Base-by-base conservation (phyloP, 352 stramenopile genomes). In the Phytophthora capsici region DNA sequence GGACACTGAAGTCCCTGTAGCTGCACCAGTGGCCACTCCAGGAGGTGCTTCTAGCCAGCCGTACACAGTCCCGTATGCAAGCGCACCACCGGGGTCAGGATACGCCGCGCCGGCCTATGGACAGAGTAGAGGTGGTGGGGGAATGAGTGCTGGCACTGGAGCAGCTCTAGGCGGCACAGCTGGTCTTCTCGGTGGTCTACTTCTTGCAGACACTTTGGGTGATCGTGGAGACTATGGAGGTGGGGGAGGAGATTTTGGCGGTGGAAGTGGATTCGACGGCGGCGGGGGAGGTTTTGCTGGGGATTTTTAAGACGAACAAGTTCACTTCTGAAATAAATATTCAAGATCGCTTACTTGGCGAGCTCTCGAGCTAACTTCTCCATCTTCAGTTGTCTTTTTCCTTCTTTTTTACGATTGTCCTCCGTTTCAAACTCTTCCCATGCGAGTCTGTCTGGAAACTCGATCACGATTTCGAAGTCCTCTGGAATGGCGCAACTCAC, bases 91-190 rank as follows among this genome's bases (percentile, higher is more conserved):
- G 0, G 56, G 63, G 13, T 40, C 61, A 28, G 34, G 50, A 19
- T 80, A 76, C 51, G 37, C 56, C 7, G 55, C 63, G 16, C 69
- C 64, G 48, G 45, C 38, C 12, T 73, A 82, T 48, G 62, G 56
- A 16, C 59, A 61, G 55, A 64, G 41, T 20, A 44, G 56, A 52
- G 43, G 43, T 54, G 19, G 63, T 2, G 55, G 73, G 8, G 73
- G 77, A 2, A 86, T 89, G 69, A 64, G 78, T 5, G 78, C 76
- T 32, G 80, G 76, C 7, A 75, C 76, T 1, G 77, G 76, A 3
- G 80, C 78, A 19, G 78, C 69, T 2, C 46, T 89, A 5, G 78
- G 80, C n/a, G 80, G 71, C 8, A 63, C 69, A 2, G 80, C 76
- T 7, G 80, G 80, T 30, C 63, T 89, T 16, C 41, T 85, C 0